phyloP scores from a whole-genome alignment of 1,284 basidiomycete genomes.

The Moesziomyces antarcticus region DNA sequence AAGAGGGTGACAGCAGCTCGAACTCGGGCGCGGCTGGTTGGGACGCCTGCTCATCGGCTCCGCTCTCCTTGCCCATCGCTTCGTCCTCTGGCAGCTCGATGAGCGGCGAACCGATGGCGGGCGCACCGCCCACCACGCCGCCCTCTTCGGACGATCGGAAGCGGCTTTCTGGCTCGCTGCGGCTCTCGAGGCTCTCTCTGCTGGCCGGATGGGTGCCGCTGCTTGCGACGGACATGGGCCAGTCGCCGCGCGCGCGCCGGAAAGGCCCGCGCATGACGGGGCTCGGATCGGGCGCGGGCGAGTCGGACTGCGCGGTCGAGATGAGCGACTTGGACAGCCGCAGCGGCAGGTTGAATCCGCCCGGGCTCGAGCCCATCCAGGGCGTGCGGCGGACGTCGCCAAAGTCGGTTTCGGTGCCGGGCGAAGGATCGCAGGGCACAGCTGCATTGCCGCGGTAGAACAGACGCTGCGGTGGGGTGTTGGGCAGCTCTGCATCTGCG shows the following conservation, averaged over 20 bases:
- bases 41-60: neutral
- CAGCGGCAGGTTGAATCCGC: conserved; percentile 42
- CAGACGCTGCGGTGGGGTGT: conserved; percentile 27
- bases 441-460: conserved; percentile 26
- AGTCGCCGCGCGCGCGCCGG: conserved; percentile 31
- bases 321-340: conserved; percentile 43
- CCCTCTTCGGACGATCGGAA: conserved; percentile 19
- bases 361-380: conserved; percentile 27
- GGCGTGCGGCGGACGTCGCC: conserved; percentile 35
- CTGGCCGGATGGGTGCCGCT: conserved; percentile 16
- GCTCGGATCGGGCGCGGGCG: conserved; percentile 12
- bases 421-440: conserved; percentile 38
- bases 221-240: conserved; percentile 43
- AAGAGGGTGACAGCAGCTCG: conserved; percentile 18
- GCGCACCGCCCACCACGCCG: neutral
- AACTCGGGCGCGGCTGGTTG: conserved; percentile 5
- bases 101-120: conserved; percentile 24
- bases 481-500: conserved; percentile 3
- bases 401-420: conserved; percentile 40
- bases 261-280: conserved; percentile 14
- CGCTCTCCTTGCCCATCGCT: conserved; percentile 2
- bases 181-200: conserved; percentile 21
- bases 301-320: conserved; percentile 20
- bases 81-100: conserved; percentile 29
- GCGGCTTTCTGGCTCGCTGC: conserved; percentile 17